These are phyloP conservation scores for Amaranthus palmeri DNA, from an alignment of 148 eudicot genomes.

Conservation along the genomic window DNA sequence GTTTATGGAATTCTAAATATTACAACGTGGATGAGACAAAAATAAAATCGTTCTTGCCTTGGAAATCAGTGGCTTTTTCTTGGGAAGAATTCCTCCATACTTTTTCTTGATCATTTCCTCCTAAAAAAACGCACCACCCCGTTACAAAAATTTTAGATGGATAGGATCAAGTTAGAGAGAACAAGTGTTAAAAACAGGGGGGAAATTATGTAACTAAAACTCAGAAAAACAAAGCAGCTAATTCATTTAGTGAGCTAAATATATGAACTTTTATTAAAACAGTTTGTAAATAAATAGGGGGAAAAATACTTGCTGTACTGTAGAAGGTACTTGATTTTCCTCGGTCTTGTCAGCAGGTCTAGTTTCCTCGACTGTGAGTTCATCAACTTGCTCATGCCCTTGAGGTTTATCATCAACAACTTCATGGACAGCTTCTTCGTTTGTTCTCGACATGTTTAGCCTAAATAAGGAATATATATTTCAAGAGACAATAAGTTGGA, in stretches of 20 bases:
- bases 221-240: not conserved
- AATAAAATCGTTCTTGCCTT: constrained; percentile 40
- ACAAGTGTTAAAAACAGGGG: not conserved
- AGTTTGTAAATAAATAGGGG: not conserved
- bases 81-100: constrained; percentile 81
- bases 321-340: constrained; percentile 37
- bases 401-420: constrained; percentile 13
- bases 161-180: not conserved
- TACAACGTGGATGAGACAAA: not conserved
- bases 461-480: constrained; percentile 10
- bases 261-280: not conserved
- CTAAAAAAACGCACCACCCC: constrained; percentile 23
- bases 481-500: not conserved
- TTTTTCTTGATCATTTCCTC: constrained; percentile 68
- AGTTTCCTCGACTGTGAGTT: constrained; percentile 25
- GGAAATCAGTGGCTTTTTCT: constrained; percentile 69
- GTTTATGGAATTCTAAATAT: not conserved
- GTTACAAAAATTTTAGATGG: not conserved
- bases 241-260: not conserved
- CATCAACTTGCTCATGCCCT: constrained; percentile 18
- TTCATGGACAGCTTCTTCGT: constrained; percentile 23
- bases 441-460: constrained; percentile 33
- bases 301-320: constrained; percentile 40
- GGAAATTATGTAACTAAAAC: not conserved
- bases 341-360: constrained; percentile 16